phyloP scores from a whole-genome alignment of 129 eudicot species.

The Gnaphalium uliginosum region DNA sequence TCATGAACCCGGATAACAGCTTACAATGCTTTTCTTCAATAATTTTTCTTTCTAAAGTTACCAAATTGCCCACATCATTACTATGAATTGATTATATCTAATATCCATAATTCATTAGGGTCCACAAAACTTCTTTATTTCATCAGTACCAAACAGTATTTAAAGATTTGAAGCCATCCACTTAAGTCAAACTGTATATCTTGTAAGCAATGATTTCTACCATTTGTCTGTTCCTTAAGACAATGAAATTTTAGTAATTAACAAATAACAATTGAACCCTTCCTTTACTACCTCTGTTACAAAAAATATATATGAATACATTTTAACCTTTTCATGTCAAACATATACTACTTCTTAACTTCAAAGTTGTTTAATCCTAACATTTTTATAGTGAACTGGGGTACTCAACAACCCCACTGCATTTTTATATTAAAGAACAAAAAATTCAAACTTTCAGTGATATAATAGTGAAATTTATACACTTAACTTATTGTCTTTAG shows the following conservation, averaged over 20 bases:
- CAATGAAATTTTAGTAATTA: neutral
- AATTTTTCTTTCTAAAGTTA: neutral
- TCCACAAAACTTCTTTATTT: constrained; percentile 23
- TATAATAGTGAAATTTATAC: constrained; percentile 16
- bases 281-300: neutral
- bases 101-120: constrained; percentile 10
- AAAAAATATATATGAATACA: neutral
- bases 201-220: constrained; percentile 12
- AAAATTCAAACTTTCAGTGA: constrained; percentile 7
- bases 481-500: neutral
- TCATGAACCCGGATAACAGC: neutral
- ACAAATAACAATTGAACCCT: neutral
- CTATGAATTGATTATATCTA: constrained; percentile 6
- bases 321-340: constrained; percentile 23
- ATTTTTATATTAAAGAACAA: constrained; percentile 1
- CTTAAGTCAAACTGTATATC: constrained; percentile 5
- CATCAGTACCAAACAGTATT: neutral
- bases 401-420: constrained; percentile 3
- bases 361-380: constrained; percentile 11
- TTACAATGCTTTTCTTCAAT: constrained; percentile 15
- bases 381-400: neutral
- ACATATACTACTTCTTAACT: constrained; percentile 15
- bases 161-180: constrained; percentile 6
- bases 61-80: constrained; percentile 26
- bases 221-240: neutral